Conservation (phyloP, 2,329 filamentous ascomycete genomes). For the Talaromyces piceae region DNA sequence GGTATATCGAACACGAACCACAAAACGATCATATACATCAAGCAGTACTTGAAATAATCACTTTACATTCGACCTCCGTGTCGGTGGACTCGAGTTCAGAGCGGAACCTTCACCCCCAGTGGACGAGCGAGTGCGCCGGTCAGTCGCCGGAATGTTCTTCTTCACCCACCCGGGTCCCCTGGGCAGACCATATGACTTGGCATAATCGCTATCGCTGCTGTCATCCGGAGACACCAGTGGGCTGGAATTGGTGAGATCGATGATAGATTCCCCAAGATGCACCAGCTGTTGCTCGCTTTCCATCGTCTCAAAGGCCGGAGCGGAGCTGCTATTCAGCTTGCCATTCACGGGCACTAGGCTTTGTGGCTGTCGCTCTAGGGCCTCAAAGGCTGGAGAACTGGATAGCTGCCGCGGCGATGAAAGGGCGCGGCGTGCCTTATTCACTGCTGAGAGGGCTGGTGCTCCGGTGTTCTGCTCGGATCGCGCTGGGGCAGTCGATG, state of each 20-base stretch:
- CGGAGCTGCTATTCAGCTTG: not conserved
- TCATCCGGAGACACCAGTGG: slow-evolving; percentile 19
- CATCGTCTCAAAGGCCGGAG: not conserved
- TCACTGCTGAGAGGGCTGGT: not conserved
- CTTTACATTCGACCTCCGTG: too few species aligned
- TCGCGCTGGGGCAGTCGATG: slow-evolving; percentile 13
- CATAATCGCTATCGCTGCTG: slow-evolving; percentile 24
- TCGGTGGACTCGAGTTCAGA: slow-evolving; percentile 8
- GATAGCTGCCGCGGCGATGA: slow-evolving; percentile 8
- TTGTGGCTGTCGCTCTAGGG: not conserved
- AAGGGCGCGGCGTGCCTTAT: slow-evolving; percentile 1
- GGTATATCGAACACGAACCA: too few species aligned
- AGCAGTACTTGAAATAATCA: too few species aligned
- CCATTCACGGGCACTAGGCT: too few species aligned
- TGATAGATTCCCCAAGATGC: slow-evolving; percentile 14
- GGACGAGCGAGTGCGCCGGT: slow-evolving; percentile 18
- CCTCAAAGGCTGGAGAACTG: slow-evolving; percentile 9
- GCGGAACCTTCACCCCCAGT: slow-evolving; percentile 1
- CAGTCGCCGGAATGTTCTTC: slow-evolving; percentile 13
- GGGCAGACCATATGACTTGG: slow-evolving; percentile 21
- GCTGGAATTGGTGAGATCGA: slow-evolving; percentile 33
- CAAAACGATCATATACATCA: too few species aligned
- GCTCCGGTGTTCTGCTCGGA: not conserved
- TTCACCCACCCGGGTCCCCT: slow-evolving; percentile 24
- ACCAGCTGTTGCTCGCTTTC: not conserved